These are phyloP conservation scores for Jamesozyma rosinii DNA, from an alignment of 805 yeast genomes.

Conservation along the genomic window DNA sequence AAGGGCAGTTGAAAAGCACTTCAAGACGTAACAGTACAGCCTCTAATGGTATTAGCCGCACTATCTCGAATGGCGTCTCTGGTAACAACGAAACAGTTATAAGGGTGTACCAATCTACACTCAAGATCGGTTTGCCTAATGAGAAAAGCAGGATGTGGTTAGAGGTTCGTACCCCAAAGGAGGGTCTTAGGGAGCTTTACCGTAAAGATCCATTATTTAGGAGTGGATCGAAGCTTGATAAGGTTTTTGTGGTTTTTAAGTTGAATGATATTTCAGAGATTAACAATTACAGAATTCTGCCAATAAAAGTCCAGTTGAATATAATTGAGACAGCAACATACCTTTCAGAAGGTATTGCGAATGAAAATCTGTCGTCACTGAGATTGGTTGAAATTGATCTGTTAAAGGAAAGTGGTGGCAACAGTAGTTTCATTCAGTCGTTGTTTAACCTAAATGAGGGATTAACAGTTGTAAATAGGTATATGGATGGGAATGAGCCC, in stretches of 20 bases:
- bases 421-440: not conserved
- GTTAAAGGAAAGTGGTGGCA: not conserved
- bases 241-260: conserved; percentile 9
- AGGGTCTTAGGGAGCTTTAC: conserved; percentile 14
- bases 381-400: conserved; percentile 16
- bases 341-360: conserved; percentile 25
- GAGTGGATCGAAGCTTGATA: conserved; percentile 20
- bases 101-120: conserved; percentile 11
- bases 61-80: not conserved
- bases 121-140: conserved; percentile 16
- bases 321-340: conserved; percentile 23
- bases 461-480: not conserved
- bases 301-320: conserved; percentile 20
- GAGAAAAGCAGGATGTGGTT: conserved; percentile 17
- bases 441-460: not conserved
- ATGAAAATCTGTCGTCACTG: conserved; percentile 24
- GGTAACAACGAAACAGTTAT: not conserved
- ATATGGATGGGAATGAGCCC: not conserved
- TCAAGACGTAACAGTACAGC: not conserved
- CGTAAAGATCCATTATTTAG: conserved; percentile 21
- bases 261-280: conserved; percentile 9
- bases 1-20: not conserved
- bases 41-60: not conserved
- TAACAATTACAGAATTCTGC: conserved; percentile 7
- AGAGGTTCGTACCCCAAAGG: conserved; percentile 16